These are phyloP conservation scores for Cafeteria roenbergensis DNA, from an alignment of 108 stramenopile genomes.

Conservation along the genomic window DNA sequence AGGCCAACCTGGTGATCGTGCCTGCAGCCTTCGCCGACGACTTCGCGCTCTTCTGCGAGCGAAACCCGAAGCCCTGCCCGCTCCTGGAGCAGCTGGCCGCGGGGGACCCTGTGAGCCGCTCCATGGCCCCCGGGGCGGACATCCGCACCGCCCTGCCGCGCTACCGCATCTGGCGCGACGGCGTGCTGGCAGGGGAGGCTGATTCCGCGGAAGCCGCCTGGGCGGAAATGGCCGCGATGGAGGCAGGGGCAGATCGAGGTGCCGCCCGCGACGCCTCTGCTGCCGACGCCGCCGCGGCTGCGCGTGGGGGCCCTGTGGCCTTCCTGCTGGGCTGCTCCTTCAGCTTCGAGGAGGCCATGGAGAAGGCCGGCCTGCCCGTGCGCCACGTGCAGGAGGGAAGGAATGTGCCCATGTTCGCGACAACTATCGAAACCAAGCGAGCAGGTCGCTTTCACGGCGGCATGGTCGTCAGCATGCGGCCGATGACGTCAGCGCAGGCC, in stretches of 20 bases:
- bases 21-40: slow-evolving; percentile 57
- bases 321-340: slow-evolving; percentile 42
- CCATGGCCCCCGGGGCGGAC: slow-evolving; percentile 16
- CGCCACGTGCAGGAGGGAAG: slow-evolving; percentile 53
- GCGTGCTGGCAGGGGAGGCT: slow-evolving; percentile 8
- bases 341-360: slow-evolving; percentile 55
- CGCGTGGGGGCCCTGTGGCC: background rate
- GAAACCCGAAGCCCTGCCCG: slow-evolving; percentile 67
- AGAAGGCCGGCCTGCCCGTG: slow-evolving; percentile 52
- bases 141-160: slow-evolving; percentile 28
- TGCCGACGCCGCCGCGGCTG: background rate
- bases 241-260: too few species aligned
- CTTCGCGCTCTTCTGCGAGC: slow-evolving; percentile 70
- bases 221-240: slow-evolving; percentile 10
- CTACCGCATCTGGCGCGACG: slow-evolving; percentile 24
- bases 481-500: slow-evolving; percentile 50
- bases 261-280: too few species aligned
- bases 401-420: slow-evolving; percentile 77
- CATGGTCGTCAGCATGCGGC: slow-evolving; percentile 75
- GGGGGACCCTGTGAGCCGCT: background rate
- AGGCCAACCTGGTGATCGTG: slow-evolving; percentile 70
- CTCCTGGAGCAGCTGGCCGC: slow-evolving; percentile 56
- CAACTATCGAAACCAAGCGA: slow-evolving; percentile 45
- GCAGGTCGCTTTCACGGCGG: slow-evolving; percentile 56
- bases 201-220: slow-evolving; percentile 6